Evolutionary conservation across 805 yeast genomes (phyloP).

Genomic region (Ogataea henricii): DNA sequence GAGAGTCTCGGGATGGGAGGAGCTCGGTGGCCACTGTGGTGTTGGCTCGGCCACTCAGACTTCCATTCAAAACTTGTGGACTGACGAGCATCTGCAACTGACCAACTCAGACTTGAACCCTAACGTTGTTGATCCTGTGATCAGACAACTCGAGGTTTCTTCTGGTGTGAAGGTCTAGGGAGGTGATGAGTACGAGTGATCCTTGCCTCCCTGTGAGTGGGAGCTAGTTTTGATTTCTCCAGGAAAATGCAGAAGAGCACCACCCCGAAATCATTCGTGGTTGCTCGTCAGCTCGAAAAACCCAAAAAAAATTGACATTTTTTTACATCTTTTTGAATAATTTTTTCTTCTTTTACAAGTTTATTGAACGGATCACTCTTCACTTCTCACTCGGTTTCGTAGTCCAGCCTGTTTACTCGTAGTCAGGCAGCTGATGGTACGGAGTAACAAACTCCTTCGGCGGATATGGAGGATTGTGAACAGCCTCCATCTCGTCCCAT

Average conservation of each 20-base stretch:
- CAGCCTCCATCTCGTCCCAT: conserved; percentile 37
- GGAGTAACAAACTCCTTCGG: conserved; percentile 27
- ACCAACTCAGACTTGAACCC: conserved; percentile 64
- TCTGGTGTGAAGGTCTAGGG: conserved; percentile 53
- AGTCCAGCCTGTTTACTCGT: conserved; percentile 1
- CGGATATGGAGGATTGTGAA: conserved; percentile 31
- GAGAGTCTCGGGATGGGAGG: conserved; percentile 76
- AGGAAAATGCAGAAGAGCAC: not conserved
- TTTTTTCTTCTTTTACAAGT: not conserved
- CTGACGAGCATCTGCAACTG: conserved; percentile 71
- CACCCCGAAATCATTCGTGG: not conserved
- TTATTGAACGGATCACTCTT: not conserved
- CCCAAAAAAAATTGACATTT: not conserved
- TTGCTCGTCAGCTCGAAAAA: not conserved
- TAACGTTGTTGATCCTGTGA: conserved; percentile 64
- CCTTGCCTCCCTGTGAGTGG: not conserved
- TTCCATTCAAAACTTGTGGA: conserved; percentile 76
- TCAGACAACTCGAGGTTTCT: conserved; percentile 66
- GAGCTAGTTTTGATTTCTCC: not conserved
- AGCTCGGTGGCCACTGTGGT: conserved; percentile 86
- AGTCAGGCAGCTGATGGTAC: conserved; percentile 24
- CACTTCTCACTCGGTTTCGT: not conserved
- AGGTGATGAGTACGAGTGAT: not conserved
- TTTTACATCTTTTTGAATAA: not conserved
- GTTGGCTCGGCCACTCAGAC: conserved; percentile 60